A percentile compares a stretch with the other conserved stretches of the same genome.
Conservation (phyloP, 1,284 basidiomycete genomes). For the Gymnopus androsaceus region DNA sequence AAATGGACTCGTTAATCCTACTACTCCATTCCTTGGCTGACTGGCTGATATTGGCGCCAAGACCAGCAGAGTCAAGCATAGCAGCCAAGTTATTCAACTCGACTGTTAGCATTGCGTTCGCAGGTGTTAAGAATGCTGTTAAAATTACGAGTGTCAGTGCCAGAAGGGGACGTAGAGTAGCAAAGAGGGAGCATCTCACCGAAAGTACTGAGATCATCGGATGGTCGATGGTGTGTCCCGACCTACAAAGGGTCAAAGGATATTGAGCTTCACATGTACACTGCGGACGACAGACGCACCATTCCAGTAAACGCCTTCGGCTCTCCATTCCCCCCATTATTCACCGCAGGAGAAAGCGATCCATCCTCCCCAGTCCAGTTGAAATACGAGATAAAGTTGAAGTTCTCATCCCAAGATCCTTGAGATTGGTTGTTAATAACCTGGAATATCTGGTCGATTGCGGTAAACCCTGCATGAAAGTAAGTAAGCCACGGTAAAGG, state of each 20-base stretch:
- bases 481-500: neutral
- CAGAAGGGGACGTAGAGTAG: neutral
- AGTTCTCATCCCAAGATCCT: slow-evolving; percentile 66
- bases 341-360: slow-evolving; percentile 61
- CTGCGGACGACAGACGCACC: slow-evolving; percentile 19
- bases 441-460: slow-evolving; percentile 72
- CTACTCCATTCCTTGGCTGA: slow-evolving; percentile 60
- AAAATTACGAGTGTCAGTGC: neutral
- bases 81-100: slow-evolving; percentile 63
- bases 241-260: slow-evolving; percentile 45
- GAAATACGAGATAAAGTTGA: slow-evolving; percentile 74
- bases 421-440: slow-evolving; percentile 79
- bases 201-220: slow-evolving; percentile 71
- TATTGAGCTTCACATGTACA: neutral
- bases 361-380: slow-evolving; percentile 76
- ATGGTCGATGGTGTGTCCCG: slow-evolving; percentile 75
- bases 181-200: slow-evolving; percentile 39
- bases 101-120: slow-evolving; percentile 80
- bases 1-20: slow-evolving; percentile 63
- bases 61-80: slow-evolving; percentile 54
- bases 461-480: slow-evolving; percentile 54
- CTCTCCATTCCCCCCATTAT: slow-evolving; percentile 68
- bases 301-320: slow-evolving; percentile 62
- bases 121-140: slow-evolving; percentile 70
- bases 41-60: slow-evolving; percentile 51